phyloP scores from a whole-genome alignment of 805 yeast genomes.

The Zygoascus bituminiphila region DNA sequence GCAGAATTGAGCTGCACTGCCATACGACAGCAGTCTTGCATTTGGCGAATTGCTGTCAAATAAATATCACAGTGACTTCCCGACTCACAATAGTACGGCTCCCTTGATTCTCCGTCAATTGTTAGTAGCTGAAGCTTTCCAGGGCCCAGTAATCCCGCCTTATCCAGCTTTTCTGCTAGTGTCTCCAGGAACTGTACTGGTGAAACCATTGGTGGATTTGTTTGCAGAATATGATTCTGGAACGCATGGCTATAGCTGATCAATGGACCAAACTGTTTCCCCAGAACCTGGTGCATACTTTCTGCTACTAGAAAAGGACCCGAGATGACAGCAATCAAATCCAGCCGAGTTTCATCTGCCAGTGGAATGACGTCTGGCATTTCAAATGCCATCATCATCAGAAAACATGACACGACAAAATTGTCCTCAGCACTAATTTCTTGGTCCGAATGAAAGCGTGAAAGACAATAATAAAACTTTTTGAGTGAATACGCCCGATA shows the following conservation, averaged over 20 bases:
- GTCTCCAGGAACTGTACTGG: background rate
- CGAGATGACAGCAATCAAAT: slow-evolving; percentile 6
- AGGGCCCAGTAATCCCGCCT: background rate
- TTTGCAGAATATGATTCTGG: background rate
- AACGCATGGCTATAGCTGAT: background rate
- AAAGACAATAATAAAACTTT: slow-evolving; percentile 3
- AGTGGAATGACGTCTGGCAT: slow-evolving; percentile 8
- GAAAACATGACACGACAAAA: slow-evolving; percentile 11
- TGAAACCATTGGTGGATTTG: background rate
- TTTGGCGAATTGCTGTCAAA: background rate
- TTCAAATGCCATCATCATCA: slow-evolving; percentile 15
- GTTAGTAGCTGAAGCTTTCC: background rate
- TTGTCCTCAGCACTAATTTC: slow-evolving; percentile 6
- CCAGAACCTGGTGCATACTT: background rate
- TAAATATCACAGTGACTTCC: background rate
- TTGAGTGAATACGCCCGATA: background rate
- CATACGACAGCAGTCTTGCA: background rate
- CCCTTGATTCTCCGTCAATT: background rate
- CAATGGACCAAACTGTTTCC: background rate
- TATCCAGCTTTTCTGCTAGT: background rate
- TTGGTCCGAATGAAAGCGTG: background rate
- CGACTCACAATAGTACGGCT: background rate
- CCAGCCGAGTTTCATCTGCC: slow-evolving; percentile 2
- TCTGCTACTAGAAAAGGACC: slow-evolving; percentile 8
- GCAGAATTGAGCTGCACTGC: background rate